Evolutionary conservation across 176 grass and related monocot species (phyloP).

Genomic region (Cenchrus purpureus): DNA sequence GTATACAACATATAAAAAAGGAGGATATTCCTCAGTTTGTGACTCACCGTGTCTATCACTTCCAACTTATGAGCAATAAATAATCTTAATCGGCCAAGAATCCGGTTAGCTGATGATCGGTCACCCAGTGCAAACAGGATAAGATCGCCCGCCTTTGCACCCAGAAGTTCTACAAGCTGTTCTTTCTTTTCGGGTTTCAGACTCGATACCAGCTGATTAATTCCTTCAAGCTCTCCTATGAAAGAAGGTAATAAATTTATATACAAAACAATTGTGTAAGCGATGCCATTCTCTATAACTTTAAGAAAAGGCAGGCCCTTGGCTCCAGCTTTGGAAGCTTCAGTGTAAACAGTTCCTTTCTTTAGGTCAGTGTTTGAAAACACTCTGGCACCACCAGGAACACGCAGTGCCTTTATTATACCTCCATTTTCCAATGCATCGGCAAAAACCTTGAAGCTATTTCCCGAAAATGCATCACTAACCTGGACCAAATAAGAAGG

Average conservation of each 20-base stretch:
- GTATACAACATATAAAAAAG: too few relatives aligned
- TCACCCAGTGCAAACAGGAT: slow-evolving; percentile 92
- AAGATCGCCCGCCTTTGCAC: slow-evolving; percentile 75
- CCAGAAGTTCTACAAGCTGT: slow-evolving; percentile 55
- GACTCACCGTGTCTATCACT: slow-evolving; percentile 77
- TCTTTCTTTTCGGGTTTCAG: slow-evolving; percentile 71
- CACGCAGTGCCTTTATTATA: slow-evolving; percentile 76
- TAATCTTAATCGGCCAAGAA: slow-evolving; percentile 81
- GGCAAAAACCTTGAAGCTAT: slow-evolving; percentile 91
- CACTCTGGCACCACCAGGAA: slow-evolving; percentile 68
- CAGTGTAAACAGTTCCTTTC: slow-evolving; percentile 83
- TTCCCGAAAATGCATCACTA: slow-evolving; percentile 64
- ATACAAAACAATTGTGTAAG: neutral
- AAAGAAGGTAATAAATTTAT: slow-evolving; percentile 18
- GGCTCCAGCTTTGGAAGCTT: slow-evolving; percentile 93
- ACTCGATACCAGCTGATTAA: slow-evolving; percentile 70
- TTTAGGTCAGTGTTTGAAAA: slow-evolving; percentile 98
- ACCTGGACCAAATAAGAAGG: slow-evolving; percentile 56
- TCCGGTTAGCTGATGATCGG: slow-evolving; percentile 58
- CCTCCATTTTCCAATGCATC: slow-evolving; percentile 83
- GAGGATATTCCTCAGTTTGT: neutral
- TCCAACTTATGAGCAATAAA: slow-evolving; percentile 78
- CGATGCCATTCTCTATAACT: slow-evolving; percentile 56
- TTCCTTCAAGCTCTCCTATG: slow-evolving; percentile 87
- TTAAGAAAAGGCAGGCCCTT: slow-evolving; percentile 98